A percentile compares a stretch with the other conserved stretches of the same genome.
Conservation (phyloP, 495 filamentous ascomycete genomes). For the Penicillium arizonense region DNA sequence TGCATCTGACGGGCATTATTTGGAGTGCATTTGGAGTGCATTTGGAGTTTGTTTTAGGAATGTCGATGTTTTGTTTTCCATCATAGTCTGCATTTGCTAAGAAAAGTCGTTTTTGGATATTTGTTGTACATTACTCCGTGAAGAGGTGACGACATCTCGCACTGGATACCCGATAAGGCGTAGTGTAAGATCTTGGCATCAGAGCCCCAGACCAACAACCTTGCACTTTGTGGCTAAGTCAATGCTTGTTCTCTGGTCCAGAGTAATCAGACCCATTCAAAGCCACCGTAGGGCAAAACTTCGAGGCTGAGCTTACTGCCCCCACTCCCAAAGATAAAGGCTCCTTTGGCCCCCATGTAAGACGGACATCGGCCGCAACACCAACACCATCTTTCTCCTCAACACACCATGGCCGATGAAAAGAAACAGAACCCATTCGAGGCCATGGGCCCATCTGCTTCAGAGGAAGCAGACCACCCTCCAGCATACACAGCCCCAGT, state of each 20-base stretch:
- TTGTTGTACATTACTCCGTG: too few species aligned
- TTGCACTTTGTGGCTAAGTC: not conserved
- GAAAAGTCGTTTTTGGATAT: too few species aligned
- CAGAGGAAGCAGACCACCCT: not conserved
- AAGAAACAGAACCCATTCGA: conserved; percentile 6
- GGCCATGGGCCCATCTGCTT: not conserved
- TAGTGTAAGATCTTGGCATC: not conserved
- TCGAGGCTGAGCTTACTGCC: not conserved
- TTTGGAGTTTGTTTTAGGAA: not conserved
- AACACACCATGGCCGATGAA: conserved; percentile 3
- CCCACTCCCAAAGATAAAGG: not conserved
- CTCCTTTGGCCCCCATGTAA: not conserved
- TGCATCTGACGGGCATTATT: conserved; percentile 10
- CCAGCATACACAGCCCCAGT: conserved; percentile 3
- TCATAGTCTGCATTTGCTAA: not conserved
- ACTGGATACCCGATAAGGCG: conserved; percentile 4
- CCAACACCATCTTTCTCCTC: not conserved
- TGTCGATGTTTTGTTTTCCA: not conserved
- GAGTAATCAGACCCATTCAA: not conserved
- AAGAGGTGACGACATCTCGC: conserved; percentile 1
- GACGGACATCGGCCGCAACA: not conserved
- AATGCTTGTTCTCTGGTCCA: not conserved
- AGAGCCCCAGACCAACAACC: not conserved
- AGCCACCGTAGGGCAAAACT: not conserved
- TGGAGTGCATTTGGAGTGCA: conserved; percentile 1